A percentile compares a stretch with the other conserved stretches of the same genome.
phyloP scores from a whole-genome alignment of 2,329 filamentous ascomycete genomes.

The Beauveria asiatica region DNA sequence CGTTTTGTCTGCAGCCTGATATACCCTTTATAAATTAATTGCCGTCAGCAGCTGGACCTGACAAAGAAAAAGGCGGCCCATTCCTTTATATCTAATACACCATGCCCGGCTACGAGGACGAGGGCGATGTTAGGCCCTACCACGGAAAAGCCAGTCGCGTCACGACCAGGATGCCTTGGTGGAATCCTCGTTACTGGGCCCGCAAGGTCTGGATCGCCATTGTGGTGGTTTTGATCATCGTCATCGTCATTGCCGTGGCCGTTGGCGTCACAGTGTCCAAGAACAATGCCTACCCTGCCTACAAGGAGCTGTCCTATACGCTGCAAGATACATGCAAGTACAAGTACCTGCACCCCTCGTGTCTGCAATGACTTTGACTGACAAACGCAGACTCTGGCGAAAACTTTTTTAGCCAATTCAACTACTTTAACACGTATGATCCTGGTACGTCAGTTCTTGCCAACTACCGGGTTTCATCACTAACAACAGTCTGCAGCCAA shows the following conservation, averaged over 20 bases:
- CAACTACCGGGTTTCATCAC: not conserved
- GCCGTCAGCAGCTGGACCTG: too few relatives aligned
- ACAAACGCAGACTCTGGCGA: constrained; percentile 38
- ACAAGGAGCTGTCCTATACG: constrained; percentile 37
- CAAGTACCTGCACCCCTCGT: constrained; percentile 17
- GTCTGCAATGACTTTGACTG: not conserved
- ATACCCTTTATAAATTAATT: too few relatives aligned
- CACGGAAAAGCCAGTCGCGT: constrained; percentile 16
- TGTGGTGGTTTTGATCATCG: constrained; percentile 29
- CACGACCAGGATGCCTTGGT: constrained; percentile 26
- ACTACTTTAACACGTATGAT: constrained; percentile 44
- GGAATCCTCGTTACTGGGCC: constrained; percentile 45
- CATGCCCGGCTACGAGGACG: constrained; percentile 17
- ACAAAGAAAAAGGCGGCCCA: too few relatives aligned
- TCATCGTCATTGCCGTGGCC: constrained; percentile 40
- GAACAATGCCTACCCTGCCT: constrained; percentile 39
- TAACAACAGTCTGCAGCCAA: constrained; percentile 22
- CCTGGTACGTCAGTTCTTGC: constrained; percentile 26
- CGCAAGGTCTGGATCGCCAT: constrained; percentile 41
- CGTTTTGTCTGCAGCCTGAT: not conserved
- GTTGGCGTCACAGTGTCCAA: constrained; percentile 33
- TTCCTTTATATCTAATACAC: not conserved
- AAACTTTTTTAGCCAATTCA: constrained; percentile 46
- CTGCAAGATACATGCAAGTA: constrained; percentile 41
- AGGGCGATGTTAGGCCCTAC: constrained; percentile 11